Percentiles rank a stretch among this genome's conserved stretches.
Evolutionary conservation across 1,139 yeast genomes (phyloP).

Genomic region (Kodamaea suecica): DNA sequence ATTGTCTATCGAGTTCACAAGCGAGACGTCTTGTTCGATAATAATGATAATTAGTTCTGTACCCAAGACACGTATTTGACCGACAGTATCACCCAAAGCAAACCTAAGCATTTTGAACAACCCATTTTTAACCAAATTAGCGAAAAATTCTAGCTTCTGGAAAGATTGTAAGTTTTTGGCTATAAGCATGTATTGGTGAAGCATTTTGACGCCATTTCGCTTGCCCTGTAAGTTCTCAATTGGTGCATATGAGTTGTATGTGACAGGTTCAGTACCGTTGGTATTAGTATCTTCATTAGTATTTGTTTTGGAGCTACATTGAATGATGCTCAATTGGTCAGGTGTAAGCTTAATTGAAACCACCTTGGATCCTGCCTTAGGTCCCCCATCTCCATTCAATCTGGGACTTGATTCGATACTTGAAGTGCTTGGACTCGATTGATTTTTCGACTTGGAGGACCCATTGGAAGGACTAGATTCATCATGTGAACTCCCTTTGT

Average conservation of each 20-base stretch:
- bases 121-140: conserved; percentile 63
- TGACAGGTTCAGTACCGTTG: not conserved
- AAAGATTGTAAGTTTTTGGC: conserved; percentile 66
- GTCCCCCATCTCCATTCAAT: no score
- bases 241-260: conserved; percentile 1
- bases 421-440: no score
- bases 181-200: conserved; percentile 76
- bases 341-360: no score
- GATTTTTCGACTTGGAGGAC: no score
- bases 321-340: no score
- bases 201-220: conserved; percentile 71
- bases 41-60: conserved; percentile 79
- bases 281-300: not conserved
- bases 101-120: conserved; percentile 66
- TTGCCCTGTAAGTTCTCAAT: conserved; percentile 18
- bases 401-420: no score
- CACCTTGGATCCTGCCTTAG: no score
- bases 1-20: conserved; percentile 48
- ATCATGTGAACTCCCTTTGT: no score
- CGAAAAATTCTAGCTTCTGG: conserved; percentile 67
- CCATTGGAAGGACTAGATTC: no score
- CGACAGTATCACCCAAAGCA: conserved; percentile 58
- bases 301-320: no score
- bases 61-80: conserved; percentile 62
- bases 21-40: conserved; percentile 77